phyloP scores from a whole-genome alignment of 306 rosid genomes.

The Medicago truncatula region DNA sequence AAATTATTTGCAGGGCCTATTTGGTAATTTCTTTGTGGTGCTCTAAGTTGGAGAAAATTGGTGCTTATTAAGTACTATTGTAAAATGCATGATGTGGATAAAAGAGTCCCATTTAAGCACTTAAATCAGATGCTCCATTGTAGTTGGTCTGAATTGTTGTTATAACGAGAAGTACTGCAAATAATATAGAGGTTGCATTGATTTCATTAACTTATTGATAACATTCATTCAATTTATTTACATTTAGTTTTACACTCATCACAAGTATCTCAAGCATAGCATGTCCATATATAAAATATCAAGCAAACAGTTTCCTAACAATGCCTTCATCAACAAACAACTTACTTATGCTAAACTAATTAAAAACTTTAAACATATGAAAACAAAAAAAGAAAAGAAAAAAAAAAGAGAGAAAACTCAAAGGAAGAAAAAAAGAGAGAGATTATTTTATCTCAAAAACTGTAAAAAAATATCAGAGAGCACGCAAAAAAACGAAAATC shows the following conservation, averaged over 20 bases:
- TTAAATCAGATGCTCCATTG: no score
- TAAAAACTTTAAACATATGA: constrained; percentile 29
- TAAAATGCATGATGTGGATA: no score
- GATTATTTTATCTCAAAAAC: neutral
- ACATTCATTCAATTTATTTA: constrained; percentile 61
- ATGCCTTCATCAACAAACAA: constrained; percentile 51
- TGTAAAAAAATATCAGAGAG: neutral
- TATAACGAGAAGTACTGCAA: no score
- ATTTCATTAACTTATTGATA: constrained; percentile 21
- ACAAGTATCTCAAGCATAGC: constrained; percentile 44
- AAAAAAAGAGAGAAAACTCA: neutral
- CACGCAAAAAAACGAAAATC: constrained; percentile 19
- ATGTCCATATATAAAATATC: constrained; percentile 46
- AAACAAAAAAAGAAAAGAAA: neutral
- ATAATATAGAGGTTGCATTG: no score
- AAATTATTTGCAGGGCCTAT: no score
- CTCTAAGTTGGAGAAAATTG: no score
- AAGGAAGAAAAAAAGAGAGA: neutral
- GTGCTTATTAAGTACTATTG: no score
- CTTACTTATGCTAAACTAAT: constrained; percentile 46
- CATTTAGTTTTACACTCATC: constrained; percentile 66
- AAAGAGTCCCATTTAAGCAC: no score
- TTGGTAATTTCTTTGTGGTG: no score
- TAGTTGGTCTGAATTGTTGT: no score
- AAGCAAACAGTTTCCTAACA: constrained; percentile 58